Conservation (phyloP, 768 basidiomycete species). For the Russula abietina region DNA sequence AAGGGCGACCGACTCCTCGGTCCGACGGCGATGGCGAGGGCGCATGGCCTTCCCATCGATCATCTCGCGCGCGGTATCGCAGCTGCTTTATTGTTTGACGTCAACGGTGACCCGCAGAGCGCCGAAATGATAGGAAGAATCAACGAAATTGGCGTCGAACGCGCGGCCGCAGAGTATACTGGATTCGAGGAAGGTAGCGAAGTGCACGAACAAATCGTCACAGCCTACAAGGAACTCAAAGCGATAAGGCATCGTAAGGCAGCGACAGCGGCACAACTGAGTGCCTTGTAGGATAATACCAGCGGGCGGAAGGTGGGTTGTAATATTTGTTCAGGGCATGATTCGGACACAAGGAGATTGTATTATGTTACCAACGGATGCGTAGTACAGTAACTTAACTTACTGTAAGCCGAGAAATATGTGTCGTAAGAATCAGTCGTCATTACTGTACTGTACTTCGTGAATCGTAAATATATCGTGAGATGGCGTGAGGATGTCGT, state of each 20-base stretch:
- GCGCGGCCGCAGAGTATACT: constrained; percentile 30
- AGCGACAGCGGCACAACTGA: background rate
- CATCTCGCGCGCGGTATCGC: constrained; percentile 35
- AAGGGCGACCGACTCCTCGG: constrained; percentile 35
- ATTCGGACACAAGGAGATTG: background rate
- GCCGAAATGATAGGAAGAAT: constrained; percentile 31
- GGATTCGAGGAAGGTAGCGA: constrained; percentile 28
- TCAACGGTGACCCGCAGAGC: constrained; percentile 34
- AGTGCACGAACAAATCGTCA: constrained; percentile 26
- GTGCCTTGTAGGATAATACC: background rate
- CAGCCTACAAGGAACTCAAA: constrained; percentile 26
- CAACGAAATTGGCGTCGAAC: constrained; percentile 28
- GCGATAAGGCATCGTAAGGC: background rate
- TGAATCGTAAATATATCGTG: constrained; percentile 18
- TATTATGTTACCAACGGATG: background rate
- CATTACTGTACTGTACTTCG: background rate
- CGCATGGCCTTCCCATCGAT: constrained; percentile 30
- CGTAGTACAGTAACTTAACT: background rate
- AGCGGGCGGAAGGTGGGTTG: background rate
- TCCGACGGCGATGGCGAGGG: constrained; percentile 34
- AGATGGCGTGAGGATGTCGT: constrained; percentile 20
- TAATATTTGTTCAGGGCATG: too few species aligned
- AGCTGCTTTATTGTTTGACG: constrained; percentile 33
- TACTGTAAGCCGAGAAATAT: background rate
- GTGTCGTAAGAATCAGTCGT: constrained; percentile 7